Percentiles rank a stretch among this genome's conserved stretches.
Evolutionary conservation across 805 yeast species (phyloP).

Genomic region (Yarrowia keelungensis): DNA sequence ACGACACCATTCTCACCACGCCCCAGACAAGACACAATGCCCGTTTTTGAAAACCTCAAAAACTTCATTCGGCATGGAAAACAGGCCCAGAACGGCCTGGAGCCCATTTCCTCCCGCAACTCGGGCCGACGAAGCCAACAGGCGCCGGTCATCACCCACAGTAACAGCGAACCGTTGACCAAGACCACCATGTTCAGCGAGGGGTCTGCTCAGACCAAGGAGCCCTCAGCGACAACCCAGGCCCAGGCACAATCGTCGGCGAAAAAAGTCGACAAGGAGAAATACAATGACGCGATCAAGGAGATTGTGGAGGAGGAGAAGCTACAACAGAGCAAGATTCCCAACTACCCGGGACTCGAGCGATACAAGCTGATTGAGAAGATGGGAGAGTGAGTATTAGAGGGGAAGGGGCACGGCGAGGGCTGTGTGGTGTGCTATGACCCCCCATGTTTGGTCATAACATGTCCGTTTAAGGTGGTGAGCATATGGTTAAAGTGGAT

Average conservation of each 20-base stretch:
- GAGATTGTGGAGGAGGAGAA: constrained; percentile 54
- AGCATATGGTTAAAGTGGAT: too few species aligned
- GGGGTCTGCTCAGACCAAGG: constrained; percentile 13
- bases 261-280: constrained; percentile 44
- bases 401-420: not conserved
- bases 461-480: too few species aligned
- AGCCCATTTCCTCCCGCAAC: constrained; percentile 25
- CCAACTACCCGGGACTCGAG: constrained; percentile 53
- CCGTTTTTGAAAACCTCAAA: constrained; percentile 56
- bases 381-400: constrained; percentile 52
- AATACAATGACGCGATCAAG: constrained; percentile 51
- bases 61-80: constrained; percentile 71
- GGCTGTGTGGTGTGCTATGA: not conserved
- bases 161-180: constrained; percentile 26
- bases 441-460: not conserved
- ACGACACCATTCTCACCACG: not conserved
- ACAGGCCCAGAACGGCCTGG: constrained; percentile 53
- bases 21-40: constrained; percentile 10
- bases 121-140: constrained; percentile 32
- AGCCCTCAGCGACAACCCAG: not conserved
- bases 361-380: constrained; percentile 51
- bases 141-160: constrained; percentile 31
- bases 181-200: constrained; percentile 27
- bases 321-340: constrained; percentile 47
- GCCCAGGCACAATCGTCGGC: constrained; percentile 6